Evolutionary conservation across 2,329 filamentous ascomycete species (phyloP).

Genomic region (Penicillium sp.): DNA sequence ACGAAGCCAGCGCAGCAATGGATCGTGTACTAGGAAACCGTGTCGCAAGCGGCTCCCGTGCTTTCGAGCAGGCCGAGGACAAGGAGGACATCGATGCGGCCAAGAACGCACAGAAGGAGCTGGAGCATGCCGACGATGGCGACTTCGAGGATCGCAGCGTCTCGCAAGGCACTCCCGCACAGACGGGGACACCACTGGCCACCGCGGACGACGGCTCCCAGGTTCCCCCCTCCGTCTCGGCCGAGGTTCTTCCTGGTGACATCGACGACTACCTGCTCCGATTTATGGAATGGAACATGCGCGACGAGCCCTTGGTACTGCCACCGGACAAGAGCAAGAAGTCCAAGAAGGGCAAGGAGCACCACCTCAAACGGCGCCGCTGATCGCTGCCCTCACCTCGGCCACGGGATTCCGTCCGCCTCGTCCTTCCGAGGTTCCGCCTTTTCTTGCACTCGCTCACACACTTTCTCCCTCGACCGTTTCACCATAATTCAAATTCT

Average conservation of each 20-base stretch:
- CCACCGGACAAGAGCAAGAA: conserved; percentile 50
- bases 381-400: no score
- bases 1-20: conserved; percentile 77
- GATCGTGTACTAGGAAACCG: conserved; percentile 74
- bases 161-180: conserved; percentile 35
- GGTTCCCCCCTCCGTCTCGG: conserved; percentile 30
- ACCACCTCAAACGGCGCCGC: conserved; percentile 41
- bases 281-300: conserved; percentile 61
- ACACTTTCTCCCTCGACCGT: conserved; percentile 7
- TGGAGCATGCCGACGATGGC: conserved; percentile 75
- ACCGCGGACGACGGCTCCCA: conserved; percentile 34
- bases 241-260: conserved; percentile 55
- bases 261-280: conserved; percentile 74
- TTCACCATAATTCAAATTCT: conserved; percentile 7
- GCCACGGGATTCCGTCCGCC: no score
- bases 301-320: conserved; percentile 49
- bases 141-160: conserved; percentile 70
- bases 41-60: conserved; percentile 64
- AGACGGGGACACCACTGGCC: conserved; percentile 37
- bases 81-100: conserved; percentile 87
- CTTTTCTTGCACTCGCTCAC: no score
- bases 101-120: conserved; percentile 81
- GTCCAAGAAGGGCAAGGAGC: conserved; percentile 48
- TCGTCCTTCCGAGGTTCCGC: no score
- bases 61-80: conserved; percentile 87